phyloP scores from a whole-genome alignment of 139 green algal species.

The Chlorella sorokiniana region DNA sequence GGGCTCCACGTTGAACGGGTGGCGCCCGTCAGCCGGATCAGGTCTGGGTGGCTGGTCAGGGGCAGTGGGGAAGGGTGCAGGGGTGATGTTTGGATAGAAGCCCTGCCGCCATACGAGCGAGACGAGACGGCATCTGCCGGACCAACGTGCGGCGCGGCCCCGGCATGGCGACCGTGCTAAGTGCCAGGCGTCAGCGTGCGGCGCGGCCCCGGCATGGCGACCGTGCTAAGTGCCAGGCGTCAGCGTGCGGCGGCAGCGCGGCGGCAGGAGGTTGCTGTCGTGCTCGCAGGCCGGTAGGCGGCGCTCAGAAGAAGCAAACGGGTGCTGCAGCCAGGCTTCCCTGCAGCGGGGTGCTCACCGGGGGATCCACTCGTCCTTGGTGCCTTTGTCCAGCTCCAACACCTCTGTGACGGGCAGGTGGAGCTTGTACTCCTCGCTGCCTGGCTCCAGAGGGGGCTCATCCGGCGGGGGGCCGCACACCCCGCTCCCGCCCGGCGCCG shows the following conservation, averaged over 20 bases:
- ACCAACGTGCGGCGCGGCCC: no score
- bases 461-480: not conserved
- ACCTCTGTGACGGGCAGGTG: conserved; percentile 37
- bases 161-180: no score
- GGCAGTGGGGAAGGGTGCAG: conserved; percentile 19
- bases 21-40: conserved; percentile 91
- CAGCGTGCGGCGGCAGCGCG: no score
- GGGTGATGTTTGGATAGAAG: not conserved
- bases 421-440: conserved; percentile 4
- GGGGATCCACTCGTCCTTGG: conserved; percentile 64
- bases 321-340: not conserved
- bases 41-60: conserved; percentile 62
- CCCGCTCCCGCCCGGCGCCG: not conserved
- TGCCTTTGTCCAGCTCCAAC: conserved; percentile 51
- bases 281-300: no score
- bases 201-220: no score
- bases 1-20: conserved; percentile 98
- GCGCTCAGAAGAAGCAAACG: no score
- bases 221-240: no score
- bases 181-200: no score
- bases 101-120: not conserved
- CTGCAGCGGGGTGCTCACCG: conserved; percentile 4
- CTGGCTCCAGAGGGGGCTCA: not conserved
- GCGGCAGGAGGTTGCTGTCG: no score
- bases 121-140: no score